These are phyloP conservation scores for Diatrype stigma DNA, from an alignment of 2,329 filamentous ascomycete species.

Conservation along the genomic window DNA sequence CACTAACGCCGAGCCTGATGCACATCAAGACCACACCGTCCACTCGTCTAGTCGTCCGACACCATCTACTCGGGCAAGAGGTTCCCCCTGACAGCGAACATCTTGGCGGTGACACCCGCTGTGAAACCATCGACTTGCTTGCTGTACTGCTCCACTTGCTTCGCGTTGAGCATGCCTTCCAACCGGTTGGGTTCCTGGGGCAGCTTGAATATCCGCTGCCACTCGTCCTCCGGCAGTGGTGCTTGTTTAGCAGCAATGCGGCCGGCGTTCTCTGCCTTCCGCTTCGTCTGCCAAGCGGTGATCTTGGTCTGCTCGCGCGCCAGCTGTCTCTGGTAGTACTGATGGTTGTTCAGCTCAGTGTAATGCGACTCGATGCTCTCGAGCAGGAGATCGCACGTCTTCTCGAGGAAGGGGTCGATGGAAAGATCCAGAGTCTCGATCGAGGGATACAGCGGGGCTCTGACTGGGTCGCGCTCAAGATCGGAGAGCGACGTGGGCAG, in stretches of 20 bases:
- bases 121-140: constrained; percentile 96
- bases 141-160: constrained; percentile 97
- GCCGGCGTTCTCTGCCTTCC: constrained; percentile 90
- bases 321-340: constrained; percentile 90
- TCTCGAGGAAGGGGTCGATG: constrained; percentile 96
- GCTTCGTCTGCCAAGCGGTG: constrained; percentile 91
- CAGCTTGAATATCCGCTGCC: constrained; percentile 97
- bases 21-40: constrained; percentile 15
- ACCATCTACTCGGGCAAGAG: constrained; percentile 50
- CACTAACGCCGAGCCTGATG: constrained; percentile 30
- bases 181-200: constrained; percentile 89
- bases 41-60: constrained; percentile 12
- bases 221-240: constrained; percentile 91
- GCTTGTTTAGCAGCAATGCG: constrained; percentile 83
- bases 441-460: constrained; percentile 74
- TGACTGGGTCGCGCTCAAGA: constrained; percentile 61
- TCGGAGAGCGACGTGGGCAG: constrained; percentile 77
- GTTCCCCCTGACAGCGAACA: constrained; percentile 88
- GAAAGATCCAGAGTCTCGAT: constrained; percentile 86
- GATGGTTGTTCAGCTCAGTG: constrained; percentile 98
- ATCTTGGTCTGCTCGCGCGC: constrained; percentile 96
- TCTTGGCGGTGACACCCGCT: constrained; percentile 86
- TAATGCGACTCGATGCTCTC: constrained; percentile 98
- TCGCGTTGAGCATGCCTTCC: constrained; percentile 89
- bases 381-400: constrained; percentile 92